These are phyloP conservation scores for Pseudogymnoascus sp. DNA, from an alignment of 2,329 filamentous ascomycete species.

Conservation along the genomic window DNA sequence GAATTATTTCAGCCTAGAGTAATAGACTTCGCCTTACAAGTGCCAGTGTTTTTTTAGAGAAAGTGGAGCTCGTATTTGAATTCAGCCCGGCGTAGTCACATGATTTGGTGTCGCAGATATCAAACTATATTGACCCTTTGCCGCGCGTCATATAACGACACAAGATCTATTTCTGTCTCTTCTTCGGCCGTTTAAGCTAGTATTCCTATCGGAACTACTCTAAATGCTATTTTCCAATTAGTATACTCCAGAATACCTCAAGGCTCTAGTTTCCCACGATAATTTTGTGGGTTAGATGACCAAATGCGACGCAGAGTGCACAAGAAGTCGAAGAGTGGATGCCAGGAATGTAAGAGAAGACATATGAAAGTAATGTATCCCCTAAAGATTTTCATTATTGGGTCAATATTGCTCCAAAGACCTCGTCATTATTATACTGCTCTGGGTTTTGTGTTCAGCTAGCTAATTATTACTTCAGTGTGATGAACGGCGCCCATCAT, in stretches of 20 bases:
- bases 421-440: background rate
- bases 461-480: slow-evolving; percentile 20
- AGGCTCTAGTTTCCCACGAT: background rate
- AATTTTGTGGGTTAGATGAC: background rate
- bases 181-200: background rate
- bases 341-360: slow-evolving; percentile 30
- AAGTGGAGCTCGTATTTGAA: background rate
- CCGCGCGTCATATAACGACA: slow-evolving; percentile 4
- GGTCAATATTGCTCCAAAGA: background rate
- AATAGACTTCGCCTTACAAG: background rate
- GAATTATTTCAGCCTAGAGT: background rate
- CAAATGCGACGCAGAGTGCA: slow-evolving; percentile 25
- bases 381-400: background rate
- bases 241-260: background rate
- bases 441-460: background rate
- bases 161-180: background rate
- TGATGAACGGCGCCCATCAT: slow-evolving; percentile 28
- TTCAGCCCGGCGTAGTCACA: background rate
- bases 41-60: background rate
- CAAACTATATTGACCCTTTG: background rate
- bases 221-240: background rate
- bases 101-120: slow-evolving; percentile 1
- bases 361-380: slow-evolving; percentile 29
- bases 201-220: background rate
- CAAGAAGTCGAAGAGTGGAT: slow-evolving; percentile 32